These are phyloP conservation scores for Juncus effusus DNA, from an alignment of 176 grass and related monocot species.

Conservation along the genomic window DNA sequence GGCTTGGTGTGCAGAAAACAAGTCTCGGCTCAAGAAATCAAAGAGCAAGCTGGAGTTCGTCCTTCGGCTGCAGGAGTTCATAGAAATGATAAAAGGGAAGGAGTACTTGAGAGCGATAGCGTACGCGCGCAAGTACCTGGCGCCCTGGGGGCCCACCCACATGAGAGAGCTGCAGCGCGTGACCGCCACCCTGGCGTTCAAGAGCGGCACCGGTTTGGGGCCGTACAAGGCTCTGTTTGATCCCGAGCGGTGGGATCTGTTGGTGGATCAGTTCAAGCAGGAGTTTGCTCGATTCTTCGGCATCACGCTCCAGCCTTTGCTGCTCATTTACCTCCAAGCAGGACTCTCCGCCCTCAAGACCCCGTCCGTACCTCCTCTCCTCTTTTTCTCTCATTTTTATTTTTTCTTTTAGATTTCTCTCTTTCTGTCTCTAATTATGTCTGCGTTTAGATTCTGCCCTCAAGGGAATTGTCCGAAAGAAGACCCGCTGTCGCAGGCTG, in stretches of 20 bases:
- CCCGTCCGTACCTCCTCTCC: conserved; percentile 47
- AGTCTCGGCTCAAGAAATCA: conserved; percentile 91
- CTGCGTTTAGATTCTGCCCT: conserved; percentile 48
- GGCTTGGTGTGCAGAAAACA: conserved; percentile 97
- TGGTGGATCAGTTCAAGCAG: conserved; percentile 86
- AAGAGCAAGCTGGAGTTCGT: conserved; percentile 99
- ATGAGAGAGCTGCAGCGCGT: conserved; percentile 88
- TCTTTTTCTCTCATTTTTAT: conserved; percentile 24
- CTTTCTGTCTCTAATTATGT: not conserved
- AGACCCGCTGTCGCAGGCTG: conserved; percentile 70
- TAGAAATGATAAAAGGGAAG: conserved; percentile 77
- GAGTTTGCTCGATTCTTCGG: conserved; percentile 90
- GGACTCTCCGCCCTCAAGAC: conserved; percentile 94
- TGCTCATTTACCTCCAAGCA: conserved; percentile 97
- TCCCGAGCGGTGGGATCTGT: conserved; percentile 59
- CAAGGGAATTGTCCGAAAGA: conserved; percentile 80
- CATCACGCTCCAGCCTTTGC: conserved; percentile 76
- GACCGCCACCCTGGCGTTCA: conserved; percentile 74
- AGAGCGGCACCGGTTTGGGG: conserved; percentile 57
- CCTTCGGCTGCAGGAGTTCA: conserved; percentile 94
- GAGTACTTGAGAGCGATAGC: conserved; percentile 65
- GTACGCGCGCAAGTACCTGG: conserved; percentile 93
- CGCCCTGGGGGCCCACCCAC: conserved; percentile 70
- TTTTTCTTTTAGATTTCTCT: not conserved
- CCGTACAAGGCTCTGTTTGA: conserved; percentile 96